Base-by-base conservation (phyloP, 2,329 filamentous ascomycete genomes). In the Colletotrichum costaricense region DNA sequence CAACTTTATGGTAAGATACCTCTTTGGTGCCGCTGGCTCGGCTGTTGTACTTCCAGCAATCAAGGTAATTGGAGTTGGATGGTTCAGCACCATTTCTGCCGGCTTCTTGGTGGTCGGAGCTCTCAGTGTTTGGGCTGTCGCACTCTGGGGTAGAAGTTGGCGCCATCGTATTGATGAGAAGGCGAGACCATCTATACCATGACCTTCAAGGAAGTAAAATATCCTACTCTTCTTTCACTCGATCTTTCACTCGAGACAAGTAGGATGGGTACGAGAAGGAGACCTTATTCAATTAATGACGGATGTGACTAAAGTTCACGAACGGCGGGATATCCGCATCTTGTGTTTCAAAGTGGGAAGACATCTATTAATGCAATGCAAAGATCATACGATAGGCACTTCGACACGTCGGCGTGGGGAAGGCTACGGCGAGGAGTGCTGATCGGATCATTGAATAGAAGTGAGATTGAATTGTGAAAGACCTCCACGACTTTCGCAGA, bases 1-100 rank as follows among this genome's bases (percentile, higher is more conserved):
- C 0, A 97, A 96, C 80, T 97, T 95, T 81, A 91, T 95, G 78
- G 86, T 94, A 63, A 87, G 94, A 6, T 97, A 96, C 80, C 79
- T 95, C 6, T 93, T 95, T 76, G 94, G 91, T 1, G 93, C 93
- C 12, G 82, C 90, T 5, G 93, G 90, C 0, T 93, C 91, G 3
- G 94, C 93, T 0, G 89, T 91, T 2, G 93, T 93, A 67, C 84
- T 97, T 69, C 94, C 94, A 0, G 93, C 92, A 1, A 88, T 95
- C n/a, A 85, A 95, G 73, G 84, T 82, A 35, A 92, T 97, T 67
- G 94, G 94, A 4, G 91, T 96, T 0, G 94, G 94, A 0, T 95
- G 93, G 93, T 95, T 95, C 80, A 92, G 89, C 62, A 95, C 93
- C 1, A 92, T 95, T 72, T 84, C 83, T n/a, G 78, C 67, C 24